Base-by-base conservation (phyloP, 495 filamentous ascomycete genomes). In the Penicillium subrubescens region DNA sequence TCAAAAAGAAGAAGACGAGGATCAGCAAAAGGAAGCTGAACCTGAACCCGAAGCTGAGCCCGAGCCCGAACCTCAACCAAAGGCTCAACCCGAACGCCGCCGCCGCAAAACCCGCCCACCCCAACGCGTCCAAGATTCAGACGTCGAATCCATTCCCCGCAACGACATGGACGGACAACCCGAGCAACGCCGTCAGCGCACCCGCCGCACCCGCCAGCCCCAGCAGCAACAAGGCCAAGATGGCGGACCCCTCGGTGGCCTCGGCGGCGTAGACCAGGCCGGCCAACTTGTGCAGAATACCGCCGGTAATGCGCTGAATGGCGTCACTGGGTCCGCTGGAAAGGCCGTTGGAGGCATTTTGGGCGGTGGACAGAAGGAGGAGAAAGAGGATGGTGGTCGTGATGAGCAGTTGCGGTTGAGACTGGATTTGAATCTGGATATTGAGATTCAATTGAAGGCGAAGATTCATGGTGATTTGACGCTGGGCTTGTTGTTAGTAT, bases 391-490 rank as follows among this genome's bases (percentile, higher is more conserved):
- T 48, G 78, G 75, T 11, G 84, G 83, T 27, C 84, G 82, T 53
- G 87, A 88, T 68, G 89, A 94, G 74, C 89, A 93, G 74, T 76
- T 97, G 63, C 83, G 86, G 67, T 68, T 97, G 79, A 76, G 93
- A 57, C 75, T 97, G 59, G 92, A 96, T 73, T 73, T 96, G 56
- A 96, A 96, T 77, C 78, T 97, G 53, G 93, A 97, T 73, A 86
- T 96, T 67, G 90, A 96, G 82, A 88, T 96, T 35, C 88, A 93
- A 73, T 80, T 97, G 1, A 96, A 96, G 86, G 93, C 93, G 21
- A 91, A 92, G 79, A 95, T 97, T 73, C 90, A 94, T 70, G 92
- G 93, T 76, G 93, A 96, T 82, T 79, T 96, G 70, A 95, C 92
- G 43, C 73, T 97, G 57, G 89, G 90, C 57, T 82, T 97, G 67